Evolutionary conservation across 163 green algal species (phyloP).

Genomic region (Chloromonas sp.): DNA sequence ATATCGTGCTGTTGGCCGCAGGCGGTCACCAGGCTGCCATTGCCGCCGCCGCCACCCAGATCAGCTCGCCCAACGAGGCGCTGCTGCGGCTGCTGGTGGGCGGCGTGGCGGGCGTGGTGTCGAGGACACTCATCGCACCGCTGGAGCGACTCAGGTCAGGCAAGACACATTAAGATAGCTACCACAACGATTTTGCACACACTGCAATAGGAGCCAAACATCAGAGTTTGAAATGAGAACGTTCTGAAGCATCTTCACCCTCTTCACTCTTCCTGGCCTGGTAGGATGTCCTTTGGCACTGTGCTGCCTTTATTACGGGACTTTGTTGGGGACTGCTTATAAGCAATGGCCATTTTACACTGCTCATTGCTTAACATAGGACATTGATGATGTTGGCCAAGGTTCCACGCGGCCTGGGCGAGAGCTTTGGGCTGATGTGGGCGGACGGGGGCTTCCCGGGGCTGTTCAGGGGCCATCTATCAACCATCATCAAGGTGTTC

Average conservation of each 20-base stretch:
- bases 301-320: too few relatives aligned
- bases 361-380: too few relatives aligned
- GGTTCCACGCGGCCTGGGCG: not conserved
- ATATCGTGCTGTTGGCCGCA: not conserved
- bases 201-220: too few relatives aligned
- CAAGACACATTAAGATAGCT: not conserved
- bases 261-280: too few relatives aligned
- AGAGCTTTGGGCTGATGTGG: not conserved
- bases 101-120: not conserved
- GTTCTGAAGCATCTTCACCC: too few relatives aligned
- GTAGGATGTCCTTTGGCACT: too few relatives aligned
- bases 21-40: not conserved
- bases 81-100: constrained; percentile 3
- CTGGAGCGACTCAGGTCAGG: not conserved
- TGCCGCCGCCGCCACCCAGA: not conserved
- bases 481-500: constrained; percentile 4
- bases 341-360: too few relatives aligned
- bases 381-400: not conserved
- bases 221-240: too few relatives aligned
- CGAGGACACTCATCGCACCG: not conserved
- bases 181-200: too few relatives aligned
- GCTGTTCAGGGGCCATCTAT: not conserved
- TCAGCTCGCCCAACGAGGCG: not conserved
- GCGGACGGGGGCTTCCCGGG: not conserved
- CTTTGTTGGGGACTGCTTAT: too few relatives aligned